Conservation (phyloP, 495 filamentous ascomycete genomes). For the Daldinia caldariorum region DNA sequence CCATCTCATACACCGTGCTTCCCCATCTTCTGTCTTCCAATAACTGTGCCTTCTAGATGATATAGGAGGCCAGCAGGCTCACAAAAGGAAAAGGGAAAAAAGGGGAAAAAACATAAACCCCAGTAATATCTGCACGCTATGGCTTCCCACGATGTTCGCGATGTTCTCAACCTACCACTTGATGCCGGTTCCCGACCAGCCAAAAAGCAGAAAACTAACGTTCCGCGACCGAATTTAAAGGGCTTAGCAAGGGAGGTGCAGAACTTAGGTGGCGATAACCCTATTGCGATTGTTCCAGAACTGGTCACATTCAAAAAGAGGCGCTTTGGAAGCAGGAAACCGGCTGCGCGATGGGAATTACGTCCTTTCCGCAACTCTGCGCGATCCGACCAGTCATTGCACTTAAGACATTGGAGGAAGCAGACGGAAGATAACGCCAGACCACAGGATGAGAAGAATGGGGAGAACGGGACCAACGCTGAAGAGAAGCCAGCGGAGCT, state of each 20-base stretch:
- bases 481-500: constrained; percentile 40
- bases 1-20: background rate
- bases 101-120: no score
- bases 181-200: constrained; percentile 67
- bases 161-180: constrained; percentile 85
- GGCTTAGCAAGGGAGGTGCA: constrained; percentile 67
- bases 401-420: constrained; percentile 74
- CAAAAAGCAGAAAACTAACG: constrained; percentile 81
- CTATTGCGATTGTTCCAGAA: constrained; percentile 59
- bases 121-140: constrained; percentile 54
- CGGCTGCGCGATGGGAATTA: constrained; percentile 66
- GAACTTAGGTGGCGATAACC: constrained; percentile 64
- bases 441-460: constrained; percentile 28
- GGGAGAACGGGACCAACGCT: constrained; percentile 21
- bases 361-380: constrained; percentile 66
- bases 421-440: constrained; percentile 52
- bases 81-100: no score
- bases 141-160: constrained; percentile 85
- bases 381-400: constrained; percentile 59
- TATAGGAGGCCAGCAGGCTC: background rate
- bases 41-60: background rate
- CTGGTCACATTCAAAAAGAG: constrained; percentile 59
- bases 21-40: background rate
- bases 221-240: constrained; percentile 71
- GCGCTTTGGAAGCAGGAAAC: constrained; percentile 66